phyloP scores from a whole-genome alignment of 2,329 filamentous ascomycete genomes.

The Beauveria sp. region DNA sequence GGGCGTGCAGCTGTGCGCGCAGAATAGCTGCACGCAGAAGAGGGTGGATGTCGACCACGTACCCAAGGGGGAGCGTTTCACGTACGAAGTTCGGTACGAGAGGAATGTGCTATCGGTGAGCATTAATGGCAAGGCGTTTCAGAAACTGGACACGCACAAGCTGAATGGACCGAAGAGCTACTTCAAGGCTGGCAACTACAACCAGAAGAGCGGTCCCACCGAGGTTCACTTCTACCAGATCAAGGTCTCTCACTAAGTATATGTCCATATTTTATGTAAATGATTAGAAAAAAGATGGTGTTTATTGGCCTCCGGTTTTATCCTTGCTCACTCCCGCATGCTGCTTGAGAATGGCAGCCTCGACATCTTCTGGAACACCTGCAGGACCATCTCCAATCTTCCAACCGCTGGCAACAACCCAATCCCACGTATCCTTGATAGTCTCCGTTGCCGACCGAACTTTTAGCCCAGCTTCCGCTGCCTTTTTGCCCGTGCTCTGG shows the following conservation, averaged over 20 bases:
- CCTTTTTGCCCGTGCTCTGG: constrained; percentile 1
- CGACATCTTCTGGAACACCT: constrained; percentile 4
- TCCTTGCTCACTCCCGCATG: neutral
- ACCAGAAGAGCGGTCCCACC: constrained; percentile 22
- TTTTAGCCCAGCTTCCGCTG: neutral
- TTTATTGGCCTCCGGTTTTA: too few species aligned
- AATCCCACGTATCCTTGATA: constrained; percentile 12
- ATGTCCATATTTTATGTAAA: too few species aligned
- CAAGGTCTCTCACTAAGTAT: constrained; percentile 13
- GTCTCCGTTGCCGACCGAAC: constrained; percentile 7
- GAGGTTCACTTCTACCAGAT: constrained; percentile 20
- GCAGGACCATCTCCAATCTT: neutral
- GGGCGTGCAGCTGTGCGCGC: constrained; percentile 29
- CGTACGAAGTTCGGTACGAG: constrained; percentile 31
- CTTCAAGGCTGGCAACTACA: constrained; percentile 33
- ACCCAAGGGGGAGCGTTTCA: constrained; percentile 25
- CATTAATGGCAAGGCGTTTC: constrained; percentile 21
- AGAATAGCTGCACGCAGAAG: constrained; percentile 22
- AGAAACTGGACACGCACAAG: constrained; percentile 21
- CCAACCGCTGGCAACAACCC: constrained; percentile 3
- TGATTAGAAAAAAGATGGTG: too few species aligned
- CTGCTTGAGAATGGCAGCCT: neutral
- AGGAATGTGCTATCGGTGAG: constrained; percentile 23
- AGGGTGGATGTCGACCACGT: constrained; percentile 26
- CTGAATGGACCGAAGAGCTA: constrained; percentile 25